Conservation (phyloP, 179 eudicot species). For the Spinacia oleracea region DNA sequence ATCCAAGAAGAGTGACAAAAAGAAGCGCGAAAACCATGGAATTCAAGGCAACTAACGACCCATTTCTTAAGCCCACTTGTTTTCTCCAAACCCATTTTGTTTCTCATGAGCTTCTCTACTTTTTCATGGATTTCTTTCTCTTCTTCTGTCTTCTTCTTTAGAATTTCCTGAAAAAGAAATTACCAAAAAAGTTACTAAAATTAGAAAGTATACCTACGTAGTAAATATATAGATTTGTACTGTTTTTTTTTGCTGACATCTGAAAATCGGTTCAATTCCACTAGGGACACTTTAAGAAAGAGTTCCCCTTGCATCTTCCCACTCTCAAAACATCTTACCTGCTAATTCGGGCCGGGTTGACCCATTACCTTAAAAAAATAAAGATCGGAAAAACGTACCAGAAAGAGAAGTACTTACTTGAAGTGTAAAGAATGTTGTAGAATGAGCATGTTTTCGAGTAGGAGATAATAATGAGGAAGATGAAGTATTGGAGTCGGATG, state of each 20-base stretch:
- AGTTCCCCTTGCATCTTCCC: too few relatives aligned
- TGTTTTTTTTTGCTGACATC: too few relatives aligned
- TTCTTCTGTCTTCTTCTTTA: constrained; percentile 28
- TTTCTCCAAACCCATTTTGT: constrained; percentile 31
- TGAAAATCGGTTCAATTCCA: too few relatives aligned
- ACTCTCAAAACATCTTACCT: too few relatives aligned
- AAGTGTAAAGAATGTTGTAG: constrained; percentile 20
- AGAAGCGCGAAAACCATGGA: constrained; percentile 46
- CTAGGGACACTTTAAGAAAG: too few relatives aligned
- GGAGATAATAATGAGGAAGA: too few relatives aligned
- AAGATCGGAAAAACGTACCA: too few relatives aligned
- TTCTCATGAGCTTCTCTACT: constrained; percentile 34
- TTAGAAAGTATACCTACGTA: too few relatives aligned
- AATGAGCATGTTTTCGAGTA: constrained; percentile 13
- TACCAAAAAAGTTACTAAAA: neutral
- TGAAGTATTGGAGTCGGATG: constrained; percentile 25
- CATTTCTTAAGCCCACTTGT: constrained; percentile 32
- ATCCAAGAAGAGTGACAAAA: constrained; percentile 47
- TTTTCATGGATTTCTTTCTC: constrained; percentile 33
- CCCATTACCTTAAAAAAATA: too few relatives aligned
- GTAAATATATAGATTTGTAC: too few relatives aligned
- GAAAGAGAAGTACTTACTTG: constrained; percentile 39
- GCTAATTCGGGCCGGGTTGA: too few relatives aligned
- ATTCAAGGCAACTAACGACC: constrained; percentile 38
- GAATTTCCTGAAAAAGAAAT: constrained; percentile 14